Evolutionary conservation across 345 rosid species (phyloP), one percentile per base, ranked within the genome.

Genomic region (Aegle marmelos): DNA sequence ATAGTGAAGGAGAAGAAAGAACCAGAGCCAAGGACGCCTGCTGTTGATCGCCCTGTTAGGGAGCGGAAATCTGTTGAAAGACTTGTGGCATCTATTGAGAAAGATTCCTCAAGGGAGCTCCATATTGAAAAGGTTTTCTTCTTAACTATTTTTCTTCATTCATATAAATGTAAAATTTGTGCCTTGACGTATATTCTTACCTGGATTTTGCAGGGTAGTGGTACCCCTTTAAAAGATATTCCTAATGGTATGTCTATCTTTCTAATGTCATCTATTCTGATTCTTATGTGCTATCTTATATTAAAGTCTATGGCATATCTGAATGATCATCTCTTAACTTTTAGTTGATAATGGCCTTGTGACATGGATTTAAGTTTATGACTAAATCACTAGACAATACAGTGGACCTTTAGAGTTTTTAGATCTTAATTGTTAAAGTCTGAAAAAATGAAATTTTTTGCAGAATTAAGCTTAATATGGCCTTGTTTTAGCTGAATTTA

Each of bases 1-100:
- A 64, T 36, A 45, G 86, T 72, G 62, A 79, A 83, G 76, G 89
- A 78, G 78, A 85, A 82, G 83, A 88, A 86, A 78, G 90, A 85
- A 76, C 69, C 45, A 34, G 92, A 85, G 83, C 88, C 77, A 21
- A 87, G 83, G 83, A 93, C 98, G 78, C 98, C 94, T 86, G 73
- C 73, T 67, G 80, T 81, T 75, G 93, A 93, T 83, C 91, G 99
- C 74, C 99, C 98, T 24, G 96, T 92, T 74, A 93, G 99, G 27
- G 97, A 93, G 86, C 85, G 99, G 21, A 95, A 92, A 79, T 89
- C 94, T 76, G 99, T 93, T 78, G 99, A 95, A 81, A 92, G 99
- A 86, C 89, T 95, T 69, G 99, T 95, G 34, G 93, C 97, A 2
- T 70, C 91, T 61, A 53, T 93, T 74, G 99, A 93, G 65, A 95